Evolutionary conservation across 2,329 filamentous ascomycete genomes (phyloP), one percentile per base, ranked within the genome.

Genomic region (Xylaria sp.): DNA sequence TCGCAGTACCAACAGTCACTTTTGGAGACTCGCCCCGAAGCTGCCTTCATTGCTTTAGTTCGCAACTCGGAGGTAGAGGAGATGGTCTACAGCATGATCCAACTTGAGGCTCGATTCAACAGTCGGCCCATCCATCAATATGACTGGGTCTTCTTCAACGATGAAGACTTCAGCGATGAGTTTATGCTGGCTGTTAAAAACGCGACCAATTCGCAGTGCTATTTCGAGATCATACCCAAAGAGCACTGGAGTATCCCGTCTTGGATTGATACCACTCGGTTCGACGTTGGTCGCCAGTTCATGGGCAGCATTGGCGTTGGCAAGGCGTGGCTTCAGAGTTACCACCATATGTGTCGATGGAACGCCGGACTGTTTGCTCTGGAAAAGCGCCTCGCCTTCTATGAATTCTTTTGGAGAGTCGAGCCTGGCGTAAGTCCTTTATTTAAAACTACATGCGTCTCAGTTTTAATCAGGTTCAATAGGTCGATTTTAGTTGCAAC

Each of bases 61-160:
- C 87, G 90, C 49, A 93, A 94, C 72, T 86, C 88, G 71, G 92
- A 94, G 78, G 80, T 93, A 13, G 79, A 86, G 6, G 88, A 89
- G 7, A 86, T 94, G 77, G 81, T 93, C 13, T 84, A 87, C 73
- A 91, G 89, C 40, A 93, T 97, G 84, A 80, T 81, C 36, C 91
- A 97, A 75, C 81, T 94, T 56, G 92, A 94, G 78, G 82, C 87
- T 65, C 91, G 90, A 10, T 97, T 93, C 90, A 97, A 97, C 77
- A 82, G 83, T 76, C 93, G 93, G 72, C 92, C 61, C n/a, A 77
- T 71, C 7, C 77, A 93, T 83, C 91, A 92, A 75, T 97, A 97
- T 77, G 92, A 93, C 53, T 97, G 93, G 91, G 90, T 92, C 49
- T 95, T 97, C 82, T 93, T 96, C 85, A 96, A 94, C 80, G 89